Evolutionary conservation across 1,284 basidiomycete species (phyloP).

Genomic region (Boletus semigastroideus): DNA sequence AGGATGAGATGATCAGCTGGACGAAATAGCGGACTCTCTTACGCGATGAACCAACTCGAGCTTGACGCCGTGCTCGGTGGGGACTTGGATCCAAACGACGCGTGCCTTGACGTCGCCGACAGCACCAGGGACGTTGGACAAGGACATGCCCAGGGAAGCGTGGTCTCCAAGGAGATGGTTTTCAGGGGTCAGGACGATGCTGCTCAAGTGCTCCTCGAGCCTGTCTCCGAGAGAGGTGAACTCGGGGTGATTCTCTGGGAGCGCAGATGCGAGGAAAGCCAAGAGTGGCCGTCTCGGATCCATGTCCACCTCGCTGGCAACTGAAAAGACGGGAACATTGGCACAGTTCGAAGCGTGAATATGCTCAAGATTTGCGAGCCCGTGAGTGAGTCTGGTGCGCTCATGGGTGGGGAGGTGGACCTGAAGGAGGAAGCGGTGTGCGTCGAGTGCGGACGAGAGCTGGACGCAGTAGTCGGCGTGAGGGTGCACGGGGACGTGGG

Average conservation of each 20-base stretch:
- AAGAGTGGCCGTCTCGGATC: conserved; percentile 50
- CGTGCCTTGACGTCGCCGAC: conserved; percentile 72
- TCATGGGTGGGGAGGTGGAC: conserved; percentile 11
- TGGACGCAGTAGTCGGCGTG: conserved; percentile 58
- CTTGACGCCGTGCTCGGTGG: conserved; percentile 49
- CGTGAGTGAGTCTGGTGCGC: conserved; percentile 16
- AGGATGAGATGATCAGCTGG: not conserved
- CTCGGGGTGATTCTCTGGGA: conserved; percentile 46
- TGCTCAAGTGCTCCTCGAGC: conserved; percentile 48
- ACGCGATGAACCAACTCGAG: conserved; percentile 56
- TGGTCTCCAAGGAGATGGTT: conserved; percentile 52
- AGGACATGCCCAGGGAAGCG: conserved; percentile 33
- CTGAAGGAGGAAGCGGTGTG: conserved; percentile 20
- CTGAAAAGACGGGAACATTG: conserved; percentile 34
- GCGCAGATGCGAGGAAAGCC: conserved; percentile 76
- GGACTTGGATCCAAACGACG: conserved; percentile 72
- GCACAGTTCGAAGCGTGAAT: conserved; percentile 59
- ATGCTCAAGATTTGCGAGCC: conserved; percentile 40
- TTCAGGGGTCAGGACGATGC: conserved; percentile 51
- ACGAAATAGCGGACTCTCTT: not conserved
- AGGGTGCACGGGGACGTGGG: conserved; percentile 43
- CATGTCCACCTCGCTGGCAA: conserved; percentile 22
- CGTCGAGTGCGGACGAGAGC: conserved; percentile 36
- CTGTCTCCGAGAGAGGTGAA: conserved; percentile 53
- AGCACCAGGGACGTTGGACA: conserved; percentile 61